phyloP scores from a whole-genome alignment of 2,329 filamentous ascomycete species.

The Calonectria ilicicola region DNA sequence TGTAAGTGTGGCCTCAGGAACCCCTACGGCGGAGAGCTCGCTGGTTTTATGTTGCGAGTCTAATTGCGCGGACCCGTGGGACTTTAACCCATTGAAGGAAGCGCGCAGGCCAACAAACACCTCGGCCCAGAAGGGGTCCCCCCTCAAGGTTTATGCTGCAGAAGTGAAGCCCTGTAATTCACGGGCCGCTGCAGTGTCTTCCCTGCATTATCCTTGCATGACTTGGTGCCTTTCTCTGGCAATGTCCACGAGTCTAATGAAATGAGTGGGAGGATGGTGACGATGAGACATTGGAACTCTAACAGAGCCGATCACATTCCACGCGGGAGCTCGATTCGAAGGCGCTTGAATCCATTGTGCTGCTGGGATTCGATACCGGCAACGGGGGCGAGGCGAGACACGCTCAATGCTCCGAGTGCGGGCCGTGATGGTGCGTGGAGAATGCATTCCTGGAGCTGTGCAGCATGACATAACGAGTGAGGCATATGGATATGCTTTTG shows the following conservation, averaged over 20 bases:
- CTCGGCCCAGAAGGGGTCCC: background rate
- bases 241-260: background rate
- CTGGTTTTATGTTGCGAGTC: background rate
- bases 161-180: background rate
- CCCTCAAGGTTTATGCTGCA: background rate
- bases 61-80: background rate
- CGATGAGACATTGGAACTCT: background rate
- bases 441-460: background rate
- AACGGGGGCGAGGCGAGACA: background rate
- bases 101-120: background rate
- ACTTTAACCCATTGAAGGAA: background rate
- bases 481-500: constrained; percentile 5
- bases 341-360: background rate
- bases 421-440: background rate
- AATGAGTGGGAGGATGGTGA: background rate
- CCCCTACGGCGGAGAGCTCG: background rate
- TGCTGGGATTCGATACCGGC: constrained; percentile 4
- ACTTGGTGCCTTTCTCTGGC: background rate
- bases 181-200: constrained; percentile 6
- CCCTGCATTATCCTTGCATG: constrained; percentile 8
- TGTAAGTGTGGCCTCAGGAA: background rate
- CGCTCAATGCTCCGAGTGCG: background rate
- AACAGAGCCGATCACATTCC: constrained; percentile 4
- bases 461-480: background rate
- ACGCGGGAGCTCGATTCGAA: background rate